phyloP scores from a whole-genome alignment of 2,329 filamentous ascomycete genomes.

The Dendryphion nanum region DNA sequence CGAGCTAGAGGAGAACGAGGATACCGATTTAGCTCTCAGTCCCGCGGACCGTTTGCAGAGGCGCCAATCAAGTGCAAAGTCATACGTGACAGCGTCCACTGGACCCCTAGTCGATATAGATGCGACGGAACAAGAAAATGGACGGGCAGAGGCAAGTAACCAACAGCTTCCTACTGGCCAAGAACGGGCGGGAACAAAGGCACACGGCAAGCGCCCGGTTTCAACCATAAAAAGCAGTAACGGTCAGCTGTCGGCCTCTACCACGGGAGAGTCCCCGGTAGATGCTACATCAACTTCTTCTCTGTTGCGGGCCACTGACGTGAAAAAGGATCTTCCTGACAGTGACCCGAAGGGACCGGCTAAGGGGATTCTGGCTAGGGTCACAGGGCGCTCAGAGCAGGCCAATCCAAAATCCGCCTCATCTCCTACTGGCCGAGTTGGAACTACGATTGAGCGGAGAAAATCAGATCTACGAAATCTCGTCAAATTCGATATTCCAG shows the following conservation, averaged over 20 bases:
- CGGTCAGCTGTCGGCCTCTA: constrained; percentile 19
- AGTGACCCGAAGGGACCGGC: constrained; percentile 15
- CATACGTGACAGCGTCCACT: constrained; percentile 32
- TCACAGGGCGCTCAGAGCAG: constrained; percentile 26
- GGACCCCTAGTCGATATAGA: constrained; percentile 5
- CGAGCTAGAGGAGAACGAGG: constrained; percentile 27
- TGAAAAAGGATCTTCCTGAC: constrained; percentile 18
- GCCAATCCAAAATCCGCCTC: constrained; percentile 8
- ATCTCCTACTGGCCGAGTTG: constrained; percentile 5
- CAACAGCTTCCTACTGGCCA: constrained; percentile 25
- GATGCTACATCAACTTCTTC: constrained; percentile 38
- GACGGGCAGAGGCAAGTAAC: constrained; percentile 26
- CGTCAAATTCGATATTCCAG: constrained; percentile 45
- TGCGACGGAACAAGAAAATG: constrained; percentile 6
- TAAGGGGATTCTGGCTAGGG: constrained; percentile 28
- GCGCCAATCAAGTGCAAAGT: constrained; percentile 29
- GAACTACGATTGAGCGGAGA: constrained; percentile 18
- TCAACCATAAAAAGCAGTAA: constrained; percentile 28
- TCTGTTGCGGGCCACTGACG: constrained; percentile 36
- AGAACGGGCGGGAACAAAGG: constrained; percentile 14
- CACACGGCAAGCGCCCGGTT: constrained; percentile 25
- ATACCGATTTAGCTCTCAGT: constrained; percentile 13
- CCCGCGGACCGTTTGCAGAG: constrained; percentile 7
- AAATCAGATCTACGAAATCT: constrained; percentile 34
- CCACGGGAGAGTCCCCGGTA: constrained; percentile 28